A percentile compares a stretch with the other conserved stretches of the same genome.
Evolutionary conservation across 2,329 filamentous ascomycete species (phyloP).

Genomic region (Cytospora piceicola): DNA sequence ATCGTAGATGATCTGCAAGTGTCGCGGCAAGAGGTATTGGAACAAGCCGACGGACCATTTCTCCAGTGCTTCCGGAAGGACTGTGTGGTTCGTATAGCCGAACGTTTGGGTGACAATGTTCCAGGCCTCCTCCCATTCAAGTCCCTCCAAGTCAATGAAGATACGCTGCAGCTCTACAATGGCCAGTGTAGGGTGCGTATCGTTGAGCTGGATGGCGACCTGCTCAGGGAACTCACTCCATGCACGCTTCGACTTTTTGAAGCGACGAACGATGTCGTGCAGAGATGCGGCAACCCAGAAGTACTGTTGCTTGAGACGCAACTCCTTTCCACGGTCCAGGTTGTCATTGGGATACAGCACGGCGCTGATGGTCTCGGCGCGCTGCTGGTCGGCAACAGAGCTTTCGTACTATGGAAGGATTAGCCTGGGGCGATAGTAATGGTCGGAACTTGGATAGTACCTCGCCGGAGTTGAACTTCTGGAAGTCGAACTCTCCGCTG

Average conservation of each 20-base stretch:
- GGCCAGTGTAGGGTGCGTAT: constrained; percentile 94
- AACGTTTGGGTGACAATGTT: constrained; percentile 77
- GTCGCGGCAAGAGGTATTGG: constrained; percentile 89
- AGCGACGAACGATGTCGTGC: constrained; percentile 93
- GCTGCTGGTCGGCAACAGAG: constrained; percentile 96
- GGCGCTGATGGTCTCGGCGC: constrained; percentile 97
- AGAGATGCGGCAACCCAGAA: constrained; percentile 99
- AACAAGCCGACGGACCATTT: constrained; percentile 96
- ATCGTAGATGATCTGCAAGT: constrained; percentile 97
- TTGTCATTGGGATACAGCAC: constrained; percentile 98
- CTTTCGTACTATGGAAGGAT: constrained; percentile 77
- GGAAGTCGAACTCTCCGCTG: constrained; percentile 97
- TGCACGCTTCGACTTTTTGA: constrained; percentile 92
- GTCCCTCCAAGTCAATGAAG: constrained; percentile 82
- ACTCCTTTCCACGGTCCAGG: constrained; percentile 92
- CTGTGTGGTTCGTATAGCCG: constrained; percentile 98
- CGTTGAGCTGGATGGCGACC: constrained; percentile 96
- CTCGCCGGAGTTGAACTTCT: constrained; percentile 92
- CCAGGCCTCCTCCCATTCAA: constrained; percentile 95
- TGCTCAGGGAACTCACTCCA: constrained; percentile 95
- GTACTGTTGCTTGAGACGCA: constrained; percentile 98
- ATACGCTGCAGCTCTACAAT: constrained; percentile 96
- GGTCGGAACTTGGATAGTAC: too few relatives aligned
- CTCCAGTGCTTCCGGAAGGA: constrained; percentile 93
- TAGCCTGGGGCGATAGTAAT: not conserved